phyloP scores from a whole-genome alignment of 805 yeast genomes.

The Candida coleopterorum region DNA sequence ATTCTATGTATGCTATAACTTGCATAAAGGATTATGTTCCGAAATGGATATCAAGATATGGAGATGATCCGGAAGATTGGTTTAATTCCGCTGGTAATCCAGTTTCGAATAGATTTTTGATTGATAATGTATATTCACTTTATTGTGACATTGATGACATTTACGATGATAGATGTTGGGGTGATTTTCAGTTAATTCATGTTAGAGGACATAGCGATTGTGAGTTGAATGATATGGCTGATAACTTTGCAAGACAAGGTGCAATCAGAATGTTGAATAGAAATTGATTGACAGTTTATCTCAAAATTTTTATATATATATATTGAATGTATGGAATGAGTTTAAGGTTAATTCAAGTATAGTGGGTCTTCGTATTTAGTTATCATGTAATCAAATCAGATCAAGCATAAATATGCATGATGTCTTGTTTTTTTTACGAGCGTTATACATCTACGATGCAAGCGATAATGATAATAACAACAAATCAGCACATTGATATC shows the following conservation, averaged over 20 bases:
- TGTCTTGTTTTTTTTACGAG: too few relatives aligned
- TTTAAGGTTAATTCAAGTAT: too few relatives aligned
- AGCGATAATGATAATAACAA: too few relatives aligned
- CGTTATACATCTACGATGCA: too few relatives aligned
- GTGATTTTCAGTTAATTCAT: constrained; percentile 23
- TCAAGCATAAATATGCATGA: too few relatives aligned
- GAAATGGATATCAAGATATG: constrained; percentile 59
- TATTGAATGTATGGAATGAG: too few relatives aligned
- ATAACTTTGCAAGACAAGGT: neutral
- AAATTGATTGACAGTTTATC: too few relatives aligned
- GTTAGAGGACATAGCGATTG: constrained; percentile 1
- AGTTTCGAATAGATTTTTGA: constrained; percentile 53
- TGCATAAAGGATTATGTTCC: constrained; percentile 53
- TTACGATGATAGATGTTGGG: constrained; percentile 30
- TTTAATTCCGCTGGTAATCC: constrained; percentile 34
- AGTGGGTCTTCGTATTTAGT: too few relatives aligned
- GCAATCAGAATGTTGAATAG: too few relatives aligned
- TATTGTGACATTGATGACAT: constrained; percentile 30
- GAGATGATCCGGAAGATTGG: constrained; percentile 47
- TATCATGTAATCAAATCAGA: too few relatives aligned
- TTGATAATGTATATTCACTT: constrained; percentile 27
- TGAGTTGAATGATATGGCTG: neutral
- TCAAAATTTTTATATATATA: too few relatives aligned
- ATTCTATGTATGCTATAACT: constrained; percentile 63
- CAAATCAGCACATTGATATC: too few relatives aligned